Conservation (phyloP, 495 filamentous ascomycete genomes). For the Usnea hakonensis region DNA sequence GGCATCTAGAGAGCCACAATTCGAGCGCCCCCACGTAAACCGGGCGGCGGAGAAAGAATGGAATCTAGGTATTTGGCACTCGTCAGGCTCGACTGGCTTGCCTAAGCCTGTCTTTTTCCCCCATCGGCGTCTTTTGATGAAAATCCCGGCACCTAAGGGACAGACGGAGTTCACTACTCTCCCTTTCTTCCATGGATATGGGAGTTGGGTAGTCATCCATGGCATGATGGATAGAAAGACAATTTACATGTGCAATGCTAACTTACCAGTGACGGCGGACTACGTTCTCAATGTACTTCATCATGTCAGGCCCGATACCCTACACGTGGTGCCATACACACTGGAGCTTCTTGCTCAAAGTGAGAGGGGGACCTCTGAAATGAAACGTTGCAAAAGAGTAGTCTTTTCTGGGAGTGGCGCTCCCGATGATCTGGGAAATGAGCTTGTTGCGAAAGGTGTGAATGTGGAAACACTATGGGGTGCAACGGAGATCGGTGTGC, state of each 20-base stretch:
- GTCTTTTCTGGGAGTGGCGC: conserved; percentile 46
- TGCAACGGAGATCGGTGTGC: conserved; percentile 48
- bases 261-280: conserved; percentile 47
- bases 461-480: conserved; percentile 45
- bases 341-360: conserved; percentile 47
- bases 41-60: conserved; percentile 31
- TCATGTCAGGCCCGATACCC: conserved; percentile 39
- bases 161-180: conserved; percentile 47
- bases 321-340: conserved; percentile 51
- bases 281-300: conserved; percentile 41
- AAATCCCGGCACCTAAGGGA: conserved; percentile 28
- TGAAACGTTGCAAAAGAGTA: conserved; percentile 41
- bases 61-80: conserved; percentile 45
- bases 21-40: conserved; percentile 19
- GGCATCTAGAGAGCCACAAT: background rate
- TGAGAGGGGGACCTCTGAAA: conserved; percentile 37
- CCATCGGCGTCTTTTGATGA: conserved; percentile 37
- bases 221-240: conserved; percentile 44
- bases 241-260: conserved; percentile 43
- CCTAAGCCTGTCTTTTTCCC: conserved; percentile 45
- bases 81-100: conserved; percentile 50
- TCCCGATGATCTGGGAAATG: conserved; percentile 52
- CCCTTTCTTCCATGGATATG: conserved; percentile 45
- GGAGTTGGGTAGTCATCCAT: conserved; percentile 2
- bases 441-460: conserved; percentile 41